These are phyloP conservation scores for Sinapis alba DNA, from an alignment of 441 rosid genomes.

Conservation along the genomic window DNA sequence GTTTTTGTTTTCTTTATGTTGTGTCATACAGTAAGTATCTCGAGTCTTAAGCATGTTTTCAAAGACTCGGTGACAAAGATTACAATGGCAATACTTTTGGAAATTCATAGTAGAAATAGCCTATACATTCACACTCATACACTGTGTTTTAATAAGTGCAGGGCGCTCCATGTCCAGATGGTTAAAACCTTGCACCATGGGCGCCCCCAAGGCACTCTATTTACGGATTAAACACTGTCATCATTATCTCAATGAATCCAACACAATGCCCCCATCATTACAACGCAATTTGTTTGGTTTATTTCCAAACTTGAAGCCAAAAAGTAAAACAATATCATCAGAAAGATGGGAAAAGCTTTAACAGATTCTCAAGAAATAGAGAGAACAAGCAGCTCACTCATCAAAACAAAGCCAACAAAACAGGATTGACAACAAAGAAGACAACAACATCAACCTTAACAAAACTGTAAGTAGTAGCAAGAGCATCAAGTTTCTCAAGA, in stretches of 20 bases:
- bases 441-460: neutral
- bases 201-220: no score
- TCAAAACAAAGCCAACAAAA: neutral
- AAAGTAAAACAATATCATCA: neutral
- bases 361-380: neutral
- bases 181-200: neutral
- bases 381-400: neutral
- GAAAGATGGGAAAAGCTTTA: neutral
- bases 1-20: neutral
- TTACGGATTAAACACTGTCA: no score
- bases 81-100: neutral
- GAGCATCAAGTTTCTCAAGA: neutral
- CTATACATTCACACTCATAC: neutral
- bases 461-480: neutral
- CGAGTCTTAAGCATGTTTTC: neutral
- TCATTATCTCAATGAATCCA: neutral
- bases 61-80: neutral
- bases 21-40: neutral
- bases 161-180: neutral
- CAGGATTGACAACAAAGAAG: neutral
- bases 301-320: neutral
- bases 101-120: neutral
- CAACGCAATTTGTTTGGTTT: neutral
- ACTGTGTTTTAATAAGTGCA: neutral
- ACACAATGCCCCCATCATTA: neutral